Percentiles rank a stretch among this genome's conserved stretches.
phyloP scores from a whole-genome alignment of 2,329 filamentous ascomycete species.

The Aspergillus quadricinctus region DNA sequence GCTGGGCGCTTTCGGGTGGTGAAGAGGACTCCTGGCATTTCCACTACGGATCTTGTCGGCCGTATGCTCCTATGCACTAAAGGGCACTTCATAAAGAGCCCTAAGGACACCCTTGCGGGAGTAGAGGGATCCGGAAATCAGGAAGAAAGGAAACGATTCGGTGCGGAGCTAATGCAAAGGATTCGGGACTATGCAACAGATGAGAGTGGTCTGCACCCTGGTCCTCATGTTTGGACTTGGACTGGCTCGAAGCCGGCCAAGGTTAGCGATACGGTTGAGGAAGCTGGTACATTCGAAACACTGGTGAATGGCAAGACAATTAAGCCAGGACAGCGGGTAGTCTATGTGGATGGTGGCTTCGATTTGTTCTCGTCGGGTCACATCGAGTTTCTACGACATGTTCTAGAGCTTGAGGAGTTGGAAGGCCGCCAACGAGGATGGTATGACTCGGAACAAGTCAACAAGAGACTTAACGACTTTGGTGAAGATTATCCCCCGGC shows the following conservation, averaged over 20 bases:
- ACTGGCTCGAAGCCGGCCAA: conserved; percentile 38
- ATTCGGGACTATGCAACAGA: conserved; percentile 86
- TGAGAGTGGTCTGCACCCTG: conserved; percentile 70
- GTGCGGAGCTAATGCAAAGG: conserved; percentile 67
- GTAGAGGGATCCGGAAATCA: conserved; percentile 66
- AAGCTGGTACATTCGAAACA: conserved; percentile 61
- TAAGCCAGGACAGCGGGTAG: conserved; percentile 72
- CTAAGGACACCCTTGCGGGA: conserved; percentile 65
- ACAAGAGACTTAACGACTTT: conserved; percentile 58
- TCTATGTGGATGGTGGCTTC: conserved; percentile 96
- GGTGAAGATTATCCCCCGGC: conserved; percentile 74
- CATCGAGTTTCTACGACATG: conserved; percentile 84
- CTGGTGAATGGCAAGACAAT: conserved; percentile 69
- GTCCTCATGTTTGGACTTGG: conserved; percentile 85
- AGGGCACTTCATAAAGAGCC: conserved; percentile 83
- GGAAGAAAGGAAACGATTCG: conserved; percentile 62
- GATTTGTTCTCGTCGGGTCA: conserved; percentile 96
- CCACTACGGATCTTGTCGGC: conserved; percentile 95
- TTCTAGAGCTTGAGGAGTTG: conserved; percentile 68
- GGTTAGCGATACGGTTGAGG: conserved; percentile 44
- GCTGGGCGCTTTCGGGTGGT: conserved; percentile 94
- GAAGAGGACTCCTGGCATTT: conserved; percentile 92
- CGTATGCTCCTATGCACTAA: conserved; percentile 96
- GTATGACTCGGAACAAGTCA: conserved; percentile 62
- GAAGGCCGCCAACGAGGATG: conserved; percentile 66